These are phyloP conservation scores for Blepharisma stoltei DNA, from an alignment of 73 alveolate genomes.

Conservation along the genomic window DNA sequence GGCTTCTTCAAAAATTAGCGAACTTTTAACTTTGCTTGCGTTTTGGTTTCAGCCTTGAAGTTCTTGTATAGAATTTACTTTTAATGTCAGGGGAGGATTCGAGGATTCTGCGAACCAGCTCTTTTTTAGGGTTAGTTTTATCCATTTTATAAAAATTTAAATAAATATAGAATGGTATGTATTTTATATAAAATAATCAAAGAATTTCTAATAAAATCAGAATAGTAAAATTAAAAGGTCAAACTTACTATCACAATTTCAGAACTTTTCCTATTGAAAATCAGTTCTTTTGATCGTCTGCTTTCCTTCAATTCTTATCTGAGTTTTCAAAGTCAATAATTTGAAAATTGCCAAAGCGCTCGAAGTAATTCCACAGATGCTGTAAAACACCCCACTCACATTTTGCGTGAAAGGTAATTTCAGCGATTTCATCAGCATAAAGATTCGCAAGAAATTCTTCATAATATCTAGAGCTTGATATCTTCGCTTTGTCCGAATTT, in stretches of 20 bases:
- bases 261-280: too few relatives aligned
- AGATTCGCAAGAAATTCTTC: background rate
- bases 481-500: slow-evolving; percentile 4
- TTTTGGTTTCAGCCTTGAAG: background rate
- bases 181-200: too few relatives aligned
- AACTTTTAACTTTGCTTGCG: slow-evolving; percentile 1
- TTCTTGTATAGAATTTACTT: background rate
- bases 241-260: too few relatives aligned
- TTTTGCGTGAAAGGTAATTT: background rate
- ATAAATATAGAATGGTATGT: too few relatives aligned
- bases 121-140: background rate
- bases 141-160: too few relatives aligned
- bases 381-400: slow-evolving; percentile 16
- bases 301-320: too few relatives aligned
- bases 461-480: slow-evolving; percentile 12
- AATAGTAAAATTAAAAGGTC: too few relatives aligned
- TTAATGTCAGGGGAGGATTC: background rate
- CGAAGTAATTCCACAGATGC: slow-evolving; percentile 9
- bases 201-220: too few relatives aligned
- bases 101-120: slow-evolving; percentile 5
- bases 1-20: slow-evolving; percentile 15
- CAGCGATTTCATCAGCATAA: slow-evolving; percentile 3
- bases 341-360: slow-evolving; percentile 5
- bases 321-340: background rate
- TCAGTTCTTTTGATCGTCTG: too few relatives aligned